phyloP scores from a whole-genome alignment of 2,329 filamentous ascomycete genomes.

The Pestalotiopsis sp. region DNA sequence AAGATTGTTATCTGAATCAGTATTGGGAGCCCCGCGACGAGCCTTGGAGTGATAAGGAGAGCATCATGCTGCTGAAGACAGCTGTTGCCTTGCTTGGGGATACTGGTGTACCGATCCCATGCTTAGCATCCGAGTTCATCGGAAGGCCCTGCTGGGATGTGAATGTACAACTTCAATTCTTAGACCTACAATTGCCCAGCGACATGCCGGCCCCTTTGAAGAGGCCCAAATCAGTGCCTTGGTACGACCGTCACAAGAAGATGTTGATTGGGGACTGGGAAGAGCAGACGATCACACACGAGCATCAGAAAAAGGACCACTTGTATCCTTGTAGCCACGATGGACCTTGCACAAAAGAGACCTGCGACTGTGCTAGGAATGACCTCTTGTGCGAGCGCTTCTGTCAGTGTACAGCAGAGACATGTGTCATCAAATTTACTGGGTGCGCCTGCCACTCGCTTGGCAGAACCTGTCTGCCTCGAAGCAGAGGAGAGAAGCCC shows the following conservation, averaged over 20 bases:
- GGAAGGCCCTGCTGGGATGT: slow-evolving; percentile 57
- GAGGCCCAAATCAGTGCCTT: slow-evolving; percentile 49
- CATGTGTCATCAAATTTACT: slow-evolving; percentile 66
- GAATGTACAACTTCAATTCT: slow-evolving; percentile 43
- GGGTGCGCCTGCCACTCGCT: slow-evolving; percentile 65
- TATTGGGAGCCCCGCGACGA: slow-evolving; percentile 34
- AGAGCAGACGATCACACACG: slow-evolving; percentile 56
- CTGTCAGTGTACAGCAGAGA: slow-evolving; percentile 64
- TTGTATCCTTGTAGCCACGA: slow-evolving; percentile 71
- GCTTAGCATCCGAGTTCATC: slow-evolving; percentile 52
- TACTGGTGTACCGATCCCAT: slow-evolving; percentile 49
- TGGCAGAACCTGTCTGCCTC: slow-evolving; percentile 61
- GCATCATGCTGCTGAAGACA: slow-evolving; percentile 46
- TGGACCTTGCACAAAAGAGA: slow-evolving; percentile 63
- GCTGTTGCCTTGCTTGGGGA: slow-evolving; percentile 46
- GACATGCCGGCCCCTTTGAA: slow-evolving; percentile 27
- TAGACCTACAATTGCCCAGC: slow-evolving; percentile 38
- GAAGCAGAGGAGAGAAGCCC: slow-evolving; percentile 54
- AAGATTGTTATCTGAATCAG: slow-evolving; percentile 45
- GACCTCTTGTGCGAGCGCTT: slow-evolving; percentile 73
- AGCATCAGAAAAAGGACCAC: slow-evolving; percentile 58
- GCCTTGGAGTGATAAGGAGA: slow-evolving; percentile 54
- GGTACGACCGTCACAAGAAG: slow-evolving; percentile 62
- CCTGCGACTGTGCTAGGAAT: slow-evolving; percentile 65
- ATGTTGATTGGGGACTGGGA: slow-evolving; percentile 57